phyloP scores from a whole-genome alignment of 768 basidiomycete genomes.

The Tylopilus sp. region DNA sequence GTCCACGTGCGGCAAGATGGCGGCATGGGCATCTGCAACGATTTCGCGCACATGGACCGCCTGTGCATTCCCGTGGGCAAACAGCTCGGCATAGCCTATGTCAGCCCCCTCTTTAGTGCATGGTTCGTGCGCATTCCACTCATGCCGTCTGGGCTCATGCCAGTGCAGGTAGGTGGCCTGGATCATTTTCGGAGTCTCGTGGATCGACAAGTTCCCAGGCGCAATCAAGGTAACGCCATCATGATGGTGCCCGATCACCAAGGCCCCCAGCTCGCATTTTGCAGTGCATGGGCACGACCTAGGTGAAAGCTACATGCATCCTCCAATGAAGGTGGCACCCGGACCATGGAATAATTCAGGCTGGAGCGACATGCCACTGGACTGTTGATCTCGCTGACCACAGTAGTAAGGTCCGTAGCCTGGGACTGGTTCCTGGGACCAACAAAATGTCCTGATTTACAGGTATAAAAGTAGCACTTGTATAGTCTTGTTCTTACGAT shows the following conservation, averaged over 20 bases:
- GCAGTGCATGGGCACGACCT: conserved; percentile 21
- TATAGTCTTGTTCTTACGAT: conserved; percentile 5
- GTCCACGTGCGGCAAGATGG: conserved; percentile 24
- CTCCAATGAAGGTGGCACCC: conserved; percentile 7
- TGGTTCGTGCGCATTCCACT: no score
- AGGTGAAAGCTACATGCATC: conserved; percentile 16
- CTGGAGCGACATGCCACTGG: conserved; percentile 24
- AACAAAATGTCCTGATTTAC: background rate
- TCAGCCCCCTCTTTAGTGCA: conserved; percentile 28
- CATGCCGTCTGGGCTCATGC: no score
- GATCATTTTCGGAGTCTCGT: conserved; percentile 21
- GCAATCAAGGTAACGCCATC: conserved; percentile 20
- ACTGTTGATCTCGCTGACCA: conserved; percentile 3
- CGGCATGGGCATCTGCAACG: conserved; percentile 24
- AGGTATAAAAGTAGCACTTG: conserved; percentile 4
- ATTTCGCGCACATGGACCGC: conserved; percentile 24
- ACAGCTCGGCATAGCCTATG: conserved; percentile 30
- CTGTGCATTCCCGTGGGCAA: conserved; percentile 21
- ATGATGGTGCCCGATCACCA: conserved; percentile 28
- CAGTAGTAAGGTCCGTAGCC: no score
- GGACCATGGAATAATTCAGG: conserved; percentile 9
- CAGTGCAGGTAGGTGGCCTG: no score
- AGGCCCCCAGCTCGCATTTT: conserved; percentile 30
- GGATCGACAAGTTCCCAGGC: conserved; percentile 29
- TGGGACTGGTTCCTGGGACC: conserved; percentile 19